Base-by-base conservation (phyloP, 1,139 yeast genomes). In the Nakaseomyces bracarensis region DNA sequence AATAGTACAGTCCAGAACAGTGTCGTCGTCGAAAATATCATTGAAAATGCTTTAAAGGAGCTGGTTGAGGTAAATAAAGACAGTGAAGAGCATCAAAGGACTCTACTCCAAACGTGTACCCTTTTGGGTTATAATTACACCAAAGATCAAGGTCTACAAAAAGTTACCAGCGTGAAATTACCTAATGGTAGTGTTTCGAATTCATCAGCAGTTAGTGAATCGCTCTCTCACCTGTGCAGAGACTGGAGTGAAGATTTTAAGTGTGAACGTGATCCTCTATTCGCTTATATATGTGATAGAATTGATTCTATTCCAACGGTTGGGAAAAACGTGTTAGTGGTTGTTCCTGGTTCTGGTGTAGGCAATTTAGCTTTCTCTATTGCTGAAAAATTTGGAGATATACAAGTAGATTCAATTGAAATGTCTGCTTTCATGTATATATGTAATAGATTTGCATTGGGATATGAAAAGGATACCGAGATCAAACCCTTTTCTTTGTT, bases 271-370 rank as follows among this genome's bases (percentile, higher is more conserved):
- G 47, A 55, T 6, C 82, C 82, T 0, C 60, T 84, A 39, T 51
- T 75, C 36, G 55, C 66, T 1, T 84, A 76, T 49, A 66, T 84
- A 14, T 52, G 51, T 9, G 37, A 51, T 0, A 66, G 51, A 34
- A 33, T 58, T 27, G 23, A 66, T 28, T 51, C 74, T 21, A 49
- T 63, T 2, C 43, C 47, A 0, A 60, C 61, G 3, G 40, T 48
- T 10, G 44, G 57, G 36, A 43, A 49, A 1, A 60, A 64, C 6
- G 74, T 83, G 0, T 57, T 73, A 16, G 69, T 82, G 1, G 58
- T 84, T 3, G 72, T 82, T 2, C 95, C 95, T 0, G 95, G 95
- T 0, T 74, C 87, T 1, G 95, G 95, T 0, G 65, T 81, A 34
- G 93, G 94, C 0, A 67, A 83, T 50, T 64, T 82, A 1, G 78